A percentile compares a stretch with the other conserved stretches of the same genome.
Conservation (phyloP, 164 flowering plant genomes). For the Berberis thunbergii region DNA sequence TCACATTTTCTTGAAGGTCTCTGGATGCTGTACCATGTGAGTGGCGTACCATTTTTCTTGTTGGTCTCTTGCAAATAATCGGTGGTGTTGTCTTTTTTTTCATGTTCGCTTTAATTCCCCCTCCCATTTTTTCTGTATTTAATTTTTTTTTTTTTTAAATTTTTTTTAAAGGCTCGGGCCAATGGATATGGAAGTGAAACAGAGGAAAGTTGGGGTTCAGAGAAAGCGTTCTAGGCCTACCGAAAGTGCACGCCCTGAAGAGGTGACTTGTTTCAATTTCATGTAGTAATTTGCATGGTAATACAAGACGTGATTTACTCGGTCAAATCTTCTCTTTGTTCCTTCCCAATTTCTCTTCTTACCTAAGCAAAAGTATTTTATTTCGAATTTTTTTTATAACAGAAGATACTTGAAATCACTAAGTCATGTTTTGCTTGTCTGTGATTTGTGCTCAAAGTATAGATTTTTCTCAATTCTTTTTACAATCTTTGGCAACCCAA, state of each 20-base stretch:
- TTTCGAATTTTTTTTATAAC: no score
- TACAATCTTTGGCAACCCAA: no score
- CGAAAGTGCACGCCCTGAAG: slow-evolving; percentile 51
- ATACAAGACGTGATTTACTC: no score
- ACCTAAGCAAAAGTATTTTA: no score
- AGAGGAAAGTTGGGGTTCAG: slow-evolving; percentile 35
- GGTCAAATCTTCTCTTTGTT: no score
- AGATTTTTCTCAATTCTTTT: no score
- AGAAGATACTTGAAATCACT: no score
- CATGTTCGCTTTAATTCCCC: neutral
- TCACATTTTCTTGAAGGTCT: slow-evolving; percentile 30
- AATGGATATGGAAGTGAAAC: slow-evolving; percentile 65
- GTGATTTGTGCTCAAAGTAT: no score
- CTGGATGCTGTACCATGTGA: slow-evolving; percentile 70
- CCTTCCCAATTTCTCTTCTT: no score
- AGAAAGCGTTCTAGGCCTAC: slow-evolving; percentile 38
- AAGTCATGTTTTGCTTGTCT: no score
- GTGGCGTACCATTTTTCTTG: neutral
- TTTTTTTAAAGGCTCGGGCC: slow-evolving; percentile 80
- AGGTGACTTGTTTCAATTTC: slow-evolving; percentile 26
- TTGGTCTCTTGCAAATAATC: neutral
- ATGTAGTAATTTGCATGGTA: neutral
- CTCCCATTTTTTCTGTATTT: neutral
- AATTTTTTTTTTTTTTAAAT: neutral
- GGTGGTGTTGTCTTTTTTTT: neutral